phyloP scores from a whole-genome alignment of 2,329 filamentous ascomycete species.

The Penicillium oxalicum region DNA sequence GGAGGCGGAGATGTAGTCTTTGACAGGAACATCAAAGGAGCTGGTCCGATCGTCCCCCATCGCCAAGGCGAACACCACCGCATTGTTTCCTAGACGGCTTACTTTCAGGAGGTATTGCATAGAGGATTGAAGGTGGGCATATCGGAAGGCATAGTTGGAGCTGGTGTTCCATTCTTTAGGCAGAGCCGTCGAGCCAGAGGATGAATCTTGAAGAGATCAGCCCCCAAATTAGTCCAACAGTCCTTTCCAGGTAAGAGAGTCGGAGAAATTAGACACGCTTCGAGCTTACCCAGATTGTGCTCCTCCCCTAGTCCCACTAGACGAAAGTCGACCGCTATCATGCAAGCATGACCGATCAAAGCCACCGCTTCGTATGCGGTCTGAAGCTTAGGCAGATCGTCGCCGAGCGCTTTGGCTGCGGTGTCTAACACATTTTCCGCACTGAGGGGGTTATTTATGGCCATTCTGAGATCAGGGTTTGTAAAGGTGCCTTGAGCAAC shows the following conservation, averaged over 20 bases:
- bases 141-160: conserved; percentile 71
- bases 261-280: too few species aligned
- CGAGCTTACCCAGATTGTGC: conserved; percentile 56
- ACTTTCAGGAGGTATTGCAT: conserved; percentile 79
- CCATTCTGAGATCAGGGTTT: conserved; percentile 3
- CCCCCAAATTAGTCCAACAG: too few species aligned
- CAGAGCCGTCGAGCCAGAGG: conserved; percentile 44
- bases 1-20: conserved; percentile 66
- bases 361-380: conserved; percentile 71
- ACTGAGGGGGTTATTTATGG: conserved; percentile 20
- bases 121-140: conserved; percentile 77
- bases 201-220: conserved; percentile 17
- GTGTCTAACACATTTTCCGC: conserved; percentile 28
- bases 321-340: conserved; percentile 73
- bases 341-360: conserved; percentile 75
- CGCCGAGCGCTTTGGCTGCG: conserved; percentile 27
- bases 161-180: conserved; percentile 75
- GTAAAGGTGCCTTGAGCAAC: background rate
- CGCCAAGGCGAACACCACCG: conserved; percentile 74
- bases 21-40: conserved; percentile 65
- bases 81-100: conserved; percentile 73
- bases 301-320: conserved; percentile 81
- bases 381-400: conserved; percentile 29
- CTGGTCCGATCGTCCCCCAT: conserved; percentile 75
- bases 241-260: too few species aligned